Percentiles rank a stretch among this genome's conserved stretches.
phyloP scores from a whole-genome alignment of 2,329 filamentous ascomycete species.

The Fusarium sp. region DNA sequence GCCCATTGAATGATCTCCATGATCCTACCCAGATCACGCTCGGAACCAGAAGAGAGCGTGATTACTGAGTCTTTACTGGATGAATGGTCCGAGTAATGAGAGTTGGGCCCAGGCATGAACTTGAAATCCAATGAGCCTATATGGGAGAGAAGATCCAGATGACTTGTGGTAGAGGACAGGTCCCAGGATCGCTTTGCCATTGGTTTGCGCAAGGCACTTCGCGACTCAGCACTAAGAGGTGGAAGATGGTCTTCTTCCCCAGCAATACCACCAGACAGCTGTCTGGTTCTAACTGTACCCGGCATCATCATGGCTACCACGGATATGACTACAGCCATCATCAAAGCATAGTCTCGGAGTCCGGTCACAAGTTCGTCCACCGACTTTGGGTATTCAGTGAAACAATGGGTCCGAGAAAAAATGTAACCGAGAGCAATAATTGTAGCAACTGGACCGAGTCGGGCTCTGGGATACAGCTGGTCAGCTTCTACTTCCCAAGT shows the following conservation, averaged over 20 bases:
- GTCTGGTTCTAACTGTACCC: neutral
- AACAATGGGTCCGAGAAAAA: constrained; percentile 11
- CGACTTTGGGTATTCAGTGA: constrained; percentile 1
- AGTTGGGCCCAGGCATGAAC: constrained; percentile 31
- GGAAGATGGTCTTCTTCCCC: constrained; percentile 17
- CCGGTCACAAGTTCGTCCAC: constrained; percentile 20
- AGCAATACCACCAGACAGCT: constrained; percentile 3
- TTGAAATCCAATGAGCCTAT: constrained; percentile 22
- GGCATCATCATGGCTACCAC: constrained; percentile 23
- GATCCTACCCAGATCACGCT: constrained; percentile 10
- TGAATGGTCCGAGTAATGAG: constrained; percentile 13
- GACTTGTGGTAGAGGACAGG: constrained; percentile 12
- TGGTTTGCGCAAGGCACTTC: constrained; percentile 1
- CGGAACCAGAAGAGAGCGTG: constrained; percentile 19
- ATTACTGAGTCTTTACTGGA: constrained; percentile 22
- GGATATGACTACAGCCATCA: constrained; percentile 19
- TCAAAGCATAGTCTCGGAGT: constrained; percentile 22
- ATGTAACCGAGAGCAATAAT: constrained; percentile 21
- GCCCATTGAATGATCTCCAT: constrained; percentile 32
- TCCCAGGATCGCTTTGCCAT: constrained; percentile 16
- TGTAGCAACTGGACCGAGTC: constrained; percentile 27
- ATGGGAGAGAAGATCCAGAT: constrained; percentile 11
- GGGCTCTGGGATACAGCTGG: constrained; percentile 27
- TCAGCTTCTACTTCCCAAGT: constrained; percentile 30
- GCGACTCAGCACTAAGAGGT: neutral